These are phyloP conservation scores for Sicyos edulis DNA, from an alignment of 306 rosid genomes.

Conservation along the genomic window DNA sequence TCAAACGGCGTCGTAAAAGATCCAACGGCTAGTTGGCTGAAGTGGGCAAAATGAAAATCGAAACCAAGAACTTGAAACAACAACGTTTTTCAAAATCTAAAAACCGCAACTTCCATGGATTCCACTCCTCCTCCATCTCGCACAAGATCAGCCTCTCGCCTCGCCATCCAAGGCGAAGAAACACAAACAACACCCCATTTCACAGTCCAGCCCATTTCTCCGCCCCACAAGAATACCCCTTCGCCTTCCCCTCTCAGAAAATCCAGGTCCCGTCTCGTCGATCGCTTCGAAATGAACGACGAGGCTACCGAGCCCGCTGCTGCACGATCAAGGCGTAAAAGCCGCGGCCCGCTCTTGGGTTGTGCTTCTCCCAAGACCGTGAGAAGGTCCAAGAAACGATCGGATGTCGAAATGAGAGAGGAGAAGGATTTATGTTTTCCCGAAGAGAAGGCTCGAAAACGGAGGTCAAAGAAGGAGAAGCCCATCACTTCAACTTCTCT, in stretches of 20 bases:
- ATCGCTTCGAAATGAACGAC: conserved; percentile 44
- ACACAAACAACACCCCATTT: conserved; percentile 24
- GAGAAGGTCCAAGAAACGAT: conserved; percentile 48
- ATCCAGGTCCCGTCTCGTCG: conserved; percentile 54
- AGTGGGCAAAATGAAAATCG: neutral
- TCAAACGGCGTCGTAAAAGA: neutral
- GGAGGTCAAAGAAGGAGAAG: conserved; percentile 59
- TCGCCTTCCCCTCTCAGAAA: conserved; percentile 50
- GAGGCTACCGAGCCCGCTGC: conserved; percentile 40
- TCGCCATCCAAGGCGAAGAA: conserved; percentile 23
- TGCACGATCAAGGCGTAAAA: conserved; percentile 41
- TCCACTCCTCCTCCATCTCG: conserved; percentile 40
- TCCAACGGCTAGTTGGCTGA: conserved; percentile 13
- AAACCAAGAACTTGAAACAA: neutral
- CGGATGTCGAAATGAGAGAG: conserved; percentile 55
- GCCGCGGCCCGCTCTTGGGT: conserved; percentile 31
- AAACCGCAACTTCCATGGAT: conserved; percentile 36
- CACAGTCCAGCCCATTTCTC: conserved; percentile 31
- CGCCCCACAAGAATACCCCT: conserved; percentile 33
- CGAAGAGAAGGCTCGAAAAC: conserved; percentile 63
- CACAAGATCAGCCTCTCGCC: conserved; percentile 39
- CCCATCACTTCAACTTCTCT: conserved; percentile 38
- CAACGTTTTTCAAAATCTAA: neutral
- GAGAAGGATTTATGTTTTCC: conserved; percentile 45
- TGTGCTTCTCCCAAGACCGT: conserved; percentile 64